Base-by-base conservation (phyloP, 176 grass and related monocot genomes). In the Oryza glumipatula region DNA sequence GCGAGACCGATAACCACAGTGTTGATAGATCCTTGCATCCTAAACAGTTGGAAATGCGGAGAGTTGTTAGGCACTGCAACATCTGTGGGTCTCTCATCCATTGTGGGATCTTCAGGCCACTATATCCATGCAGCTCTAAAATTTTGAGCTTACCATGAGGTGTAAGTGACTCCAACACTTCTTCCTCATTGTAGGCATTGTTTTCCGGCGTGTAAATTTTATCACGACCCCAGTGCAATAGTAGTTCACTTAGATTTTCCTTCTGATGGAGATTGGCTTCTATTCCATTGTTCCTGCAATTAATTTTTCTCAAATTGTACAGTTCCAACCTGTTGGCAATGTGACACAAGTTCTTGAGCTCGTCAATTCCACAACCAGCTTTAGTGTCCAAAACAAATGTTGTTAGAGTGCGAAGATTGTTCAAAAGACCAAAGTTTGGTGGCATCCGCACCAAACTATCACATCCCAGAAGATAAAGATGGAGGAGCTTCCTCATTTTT, bases 211-310 rank as follows among this genome's bases (percentile, higher is more conserved):
- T 24, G 1, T 6, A n/a, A 14, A 0, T 0, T 14, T 0, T 0
- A 1, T 28, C 0, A 3, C 1, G 3, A 0, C 26, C 72, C 85
- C 85, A 87, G 4, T 0, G 3, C 1, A 82, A 0, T 0, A 6
- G 0, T 0, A 88, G 1, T 2, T 76, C 51, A 9, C 1, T 70
- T 22, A 88, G 11, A 4, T 78, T 71, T 2, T 70, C 0, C 4
- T 87, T 87, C 65, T 43, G 15, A 2, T 77, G 52, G 16, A 88
- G 33, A 52, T 44, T 75, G 17, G 38, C 78, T 8, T 78, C 9
- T 1, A 12, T 1, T 56, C 32, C 66, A 11, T 77, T 33, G 17
- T 26, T 0, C 4, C 33, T 2, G 7, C 11, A 19, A 11, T 56
- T 60, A 17, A 80, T 66, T 35, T 87, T 68, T 3, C 3, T 16